Percentiles rank a stretch among this genome's conserved stretches.
Evolutionary conservation across 108 stramenopile species (phyloP).

Genomic region (Cylindrotheca fusiformis): DNA sequence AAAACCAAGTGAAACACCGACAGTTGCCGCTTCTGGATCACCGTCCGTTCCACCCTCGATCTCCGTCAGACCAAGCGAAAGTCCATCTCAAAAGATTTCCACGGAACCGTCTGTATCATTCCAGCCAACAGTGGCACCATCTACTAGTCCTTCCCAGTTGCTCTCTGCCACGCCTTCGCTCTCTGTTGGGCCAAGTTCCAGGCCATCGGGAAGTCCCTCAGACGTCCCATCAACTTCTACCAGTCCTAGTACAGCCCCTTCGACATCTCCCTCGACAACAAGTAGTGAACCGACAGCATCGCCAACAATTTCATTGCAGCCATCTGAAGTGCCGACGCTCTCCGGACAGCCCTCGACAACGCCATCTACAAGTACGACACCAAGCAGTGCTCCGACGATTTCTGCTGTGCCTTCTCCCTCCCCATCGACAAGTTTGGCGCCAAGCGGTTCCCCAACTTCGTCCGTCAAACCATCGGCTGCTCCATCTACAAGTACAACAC

Average conservation of each 20-base stretch:
- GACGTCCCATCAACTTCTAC: neutral
- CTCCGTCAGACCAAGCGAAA: neutral
- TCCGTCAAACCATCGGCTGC: conserved; percentile 1
- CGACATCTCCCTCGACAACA: conserved; percentile 5
- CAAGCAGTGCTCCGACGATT: neutral
- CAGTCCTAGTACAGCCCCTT: neutral
- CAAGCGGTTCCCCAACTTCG: neutral
- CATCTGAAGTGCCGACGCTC: conserved; percentile 15
- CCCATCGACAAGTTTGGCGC: neutral
- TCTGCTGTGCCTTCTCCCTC: neutral
- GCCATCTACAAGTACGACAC: neutral
- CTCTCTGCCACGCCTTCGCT: neutral
- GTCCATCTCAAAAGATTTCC: neutral
- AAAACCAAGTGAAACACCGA: too few species aligned
- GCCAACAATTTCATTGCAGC: conserved; percentile 14
- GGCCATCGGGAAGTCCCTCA: conserved; percentile 2
- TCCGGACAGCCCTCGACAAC: neutral
- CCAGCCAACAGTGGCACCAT: too few species aligned
- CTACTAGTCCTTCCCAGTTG: neutral
- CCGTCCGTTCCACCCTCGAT: neutral
- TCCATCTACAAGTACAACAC: neutral
- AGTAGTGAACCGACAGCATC: neutral
- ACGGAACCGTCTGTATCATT: too few species aligned
- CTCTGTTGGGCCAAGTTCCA: neutral
- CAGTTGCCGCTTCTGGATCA: too few species aligned